Evolutionary conservation across 2,329 filamentous ascomycete genomes (phyloP), one percentile per base, ranked within the genome.

Genomic region (Botrytis tulipae): DNA sequence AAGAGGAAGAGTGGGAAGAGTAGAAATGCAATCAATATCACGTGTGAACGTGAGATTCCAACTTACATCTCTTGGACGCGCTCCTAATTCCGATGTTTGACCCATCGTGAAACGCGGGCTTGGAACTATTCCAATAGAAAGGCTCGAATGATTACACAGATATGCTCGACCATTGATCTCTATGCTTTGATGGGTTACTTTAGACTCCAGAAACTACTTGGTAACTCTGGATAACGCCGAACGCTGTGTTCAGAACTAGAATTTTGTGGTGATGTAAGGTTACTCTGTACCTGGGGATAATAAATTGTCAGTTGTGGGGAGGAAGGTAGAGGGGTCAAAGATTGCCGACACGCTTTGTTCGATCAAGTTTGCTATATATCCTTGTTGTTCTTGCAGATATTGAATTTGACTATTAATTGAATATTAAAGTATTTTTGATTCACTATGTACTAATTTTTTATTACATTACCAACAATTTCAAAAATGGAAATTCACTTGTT

Each of bases 41-140:
- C 69, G 69, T 71, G 69, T 65, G 42, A 32, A 71, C 42, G 59
- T 65, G 59, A 71, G 25, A 8, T 32, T 51, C 16, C 18, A 61
- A 71, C 59, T 65, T 32, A 71, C 69, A 29, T 71, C 25, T n/a
- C 22, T 7, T 68, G n/a, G 22, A 57, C 35, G 35, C 35, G 48
- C 16, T 20, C 14, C 16, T 16, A 54, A 29, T 20, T 54, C 46
- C 8, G 37, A 35, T 40, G 46, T 42, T 57, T 68, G 66, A 0
- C 25, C 48, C 66, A 68, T 68, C 9, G 66, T 68, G 18, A 40
- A 14, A 57, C n/a, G 3, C 29, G 18, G 6, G 18, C 44, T 51
- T 12, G 32, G 6, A 18, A n/a, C 7, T 67, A 8, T 40, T 37
- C 32, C 46, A 67, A 54, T 54, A 40, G 22, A 16, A 14, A 54